phyloP scores from a whole-genome alignment of 495 filamentous ascomycete genomes.

The Lophiotrema nucula region DNA sequence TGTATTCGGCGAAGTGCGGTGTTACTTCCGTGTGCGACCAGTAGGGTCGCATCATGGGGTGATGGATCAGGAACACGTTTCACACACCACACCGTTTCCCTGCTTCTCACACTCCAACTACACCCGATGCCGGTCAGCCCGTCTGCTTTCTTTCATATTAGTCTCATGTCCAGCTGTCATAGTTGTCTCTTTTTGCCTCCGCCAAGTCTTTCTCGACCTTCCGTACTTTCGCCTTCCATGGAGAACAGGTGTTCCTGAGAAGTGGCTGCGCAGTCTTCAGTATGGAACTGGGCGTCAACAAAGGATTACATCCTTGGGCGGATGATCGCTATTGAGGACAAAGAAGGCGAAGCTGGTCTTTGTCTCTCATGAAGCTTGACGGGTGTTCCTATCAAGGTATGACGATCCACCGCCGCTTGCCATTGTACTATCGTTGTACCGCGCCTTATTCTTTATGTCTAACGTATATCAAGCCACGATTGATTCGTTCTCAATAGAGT shows the following conservation, averaged over 20 bases:
- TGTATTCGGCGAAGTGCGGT: not conserved
- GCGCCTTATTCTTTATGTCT: no score
- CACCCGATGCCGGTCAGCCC: not conserved
- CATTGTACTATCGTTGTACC: no score
- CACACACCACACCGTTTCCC: constrained; percentile 3
- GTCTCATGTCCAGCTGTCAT: no score
- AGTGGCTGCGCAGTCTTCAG: constrained; percentile 6
- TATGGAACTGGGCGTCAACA: constrained; percentile 12
- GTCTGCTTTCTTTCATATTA: not conserved
- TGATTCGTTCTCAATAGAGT: no score
- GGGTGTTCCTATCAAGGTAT: no score
- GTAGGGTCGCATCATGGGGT: constrained; percentile 7
- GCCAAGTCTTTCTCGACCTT: no score
- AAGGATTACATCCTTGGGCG: constrained; percentile 4
- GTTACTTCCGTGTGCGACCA: constrained; percentile 4
- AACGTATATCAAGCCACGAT: no score
- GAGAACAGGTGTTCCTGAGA: constrained; percentile 4
- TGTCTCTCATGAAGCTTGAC: not conserved
- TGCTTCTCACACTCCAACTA: not conserved
- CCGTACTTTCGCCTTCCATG: not conserved
- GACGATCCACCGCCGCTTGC: no score
- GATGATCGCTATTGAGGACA: constrained; percentile 9
- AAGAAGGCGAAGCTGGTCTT: constrained; percentile 21
- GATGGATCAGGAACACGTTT: constrained; percentile 9
- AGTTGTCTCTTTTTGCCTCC: no score